Evolutionary conservation across 1,139 yeast genomes (phyloP).

Genomic region (Ogataea hybrid): DNA sequence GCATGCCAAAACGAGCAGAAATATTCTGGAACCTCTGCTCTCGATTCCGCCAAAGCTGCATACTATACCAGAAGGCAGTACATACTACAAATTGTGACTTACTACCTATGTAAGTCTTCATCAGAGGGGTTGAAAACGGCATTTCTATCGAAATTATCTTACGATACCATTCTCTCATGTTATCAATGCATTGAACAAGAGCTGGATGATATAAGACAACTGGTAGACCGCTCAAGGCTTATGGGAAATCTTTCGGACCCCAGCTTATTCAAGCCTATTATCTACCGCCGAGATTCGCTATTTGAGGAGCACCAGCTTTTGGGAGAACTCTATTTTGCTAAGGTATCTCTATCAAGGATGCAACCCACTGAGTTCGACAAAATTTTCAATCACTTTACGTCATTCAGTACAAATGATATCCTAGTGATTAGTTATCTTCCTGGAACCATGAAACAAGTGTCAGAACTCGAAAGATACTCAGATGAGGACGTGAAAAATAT

Average conservation of each 20-base stretch:
- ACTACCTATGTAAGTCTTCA: slow-evolving; percentile 36
- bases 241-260: slow-evolving; percentile 47
- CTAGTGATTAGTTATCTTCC: slow-evolving; percentile 42
- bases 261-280: slow-evolving; percentile 51
- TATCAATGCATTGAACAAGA: slow-evolving; percentile 58
- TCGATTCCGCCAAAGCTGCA: slow-evolving; percentile 70
- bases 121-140: not conserved
- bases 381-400: slow-evolving; percentile 42
- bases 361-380: slow-evolving; percentile 22
- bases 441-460: slow-evolving; percentile 46
- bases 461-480: slow-evolving; percentile 32
- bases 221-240: slow-evolving; percentile 64
- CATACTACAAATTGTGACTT: slow-evolving; percentile 68
- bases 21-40: slow-evolving; percentile 51
- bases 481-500: slow-evolving; percentile 37
- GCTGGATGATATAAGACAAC: slow-evolving; percentile 54
- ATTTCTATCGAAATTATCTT: slow-evolving; percentile 1
- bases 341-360: slow-evolving; percentile 30
- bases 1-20: slow-evolving; percentile 41
- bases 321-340: slow-evolving; percentile 58
- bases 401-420: slow-evolving; percentile 57
- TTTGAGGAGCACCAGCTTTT: slow-evolving; percentile 68
- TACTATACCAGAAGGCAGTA: slow-evolving; percentile 69
- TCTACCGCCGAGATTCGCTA: slow-evolving; percentile 60
- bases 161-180: slow-evolving; percentile 39